Percentiles rank a stretch among this genome's conserved stretches.
These are phyloP conservation scores for Endotrypanum monterogeii DNA, from an alignment of 208 protist species.

Conservation along the genomic window DNA sequence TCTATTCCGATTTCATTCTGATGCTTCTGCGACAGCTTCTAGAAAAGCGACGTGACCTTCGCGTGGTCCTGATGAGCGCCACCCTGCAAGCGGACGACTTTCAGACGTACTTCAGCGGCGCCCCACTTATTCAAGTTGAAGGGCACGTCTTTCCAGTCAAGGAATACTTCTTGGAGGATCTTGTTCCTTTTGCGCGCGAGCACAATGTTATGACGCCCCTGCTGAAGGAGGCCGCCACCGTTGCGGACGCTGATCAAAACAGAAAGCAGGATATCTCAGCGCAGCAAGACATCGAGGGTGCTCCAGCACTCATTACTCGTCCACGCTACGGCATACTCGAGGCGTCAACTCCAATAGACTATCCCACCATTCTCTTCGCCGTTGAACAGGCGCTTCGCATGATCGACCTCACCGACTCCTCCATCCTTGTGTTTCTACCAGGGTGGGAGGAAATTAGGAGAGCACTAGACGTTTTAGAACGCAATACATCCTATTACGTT, in stretches of 20 bases:
- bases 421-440: conserved; percentile 92
- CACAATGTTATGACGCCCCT: conserved; percentile 76
- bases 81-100: conserved; percentile 92
- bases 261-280: conserved; percentile 1
- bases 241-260: not conserved
- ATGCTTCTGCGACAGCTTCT: conserved; percentile 95
- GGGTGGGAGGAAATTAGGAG: conserved; percentile 92
- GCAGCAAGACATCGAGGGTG: conserved; percentile 9
- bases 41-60: conserved; percentile 87
- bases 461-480: conserved; percentile 77
- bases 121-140: conserved; percentile 84
- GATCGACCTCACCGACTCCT: conserved; percentile 69
- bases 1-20: conserved; percentile 99
- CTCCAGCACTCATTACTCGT: not conserved
- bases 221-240: conserved; percentile 57
- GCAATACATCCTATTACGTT: conserved; percentile 67
- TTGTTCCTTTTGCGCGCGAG: conserved; percentile 62
- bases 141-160: conserved; percentile 86
- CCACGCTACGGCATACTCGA: conserved; percentile 72
- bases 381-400: conserved; percentile 80
- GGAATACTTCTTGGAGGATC: conserved; percentile 85
- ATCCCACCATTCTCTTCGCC: conserved; percentile 78
- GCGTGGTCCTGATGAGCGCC: conserved; percentile 97
- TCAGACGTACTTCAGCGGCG: conserved; percentile 76
- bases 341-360: conserved; percentile 73